Evolutionary conservation across 495 filamentous ascomycete species (phyloP), one percentile per base, ranked within the genome.

Genomic region (Penicillium diatomitis): DNA sequence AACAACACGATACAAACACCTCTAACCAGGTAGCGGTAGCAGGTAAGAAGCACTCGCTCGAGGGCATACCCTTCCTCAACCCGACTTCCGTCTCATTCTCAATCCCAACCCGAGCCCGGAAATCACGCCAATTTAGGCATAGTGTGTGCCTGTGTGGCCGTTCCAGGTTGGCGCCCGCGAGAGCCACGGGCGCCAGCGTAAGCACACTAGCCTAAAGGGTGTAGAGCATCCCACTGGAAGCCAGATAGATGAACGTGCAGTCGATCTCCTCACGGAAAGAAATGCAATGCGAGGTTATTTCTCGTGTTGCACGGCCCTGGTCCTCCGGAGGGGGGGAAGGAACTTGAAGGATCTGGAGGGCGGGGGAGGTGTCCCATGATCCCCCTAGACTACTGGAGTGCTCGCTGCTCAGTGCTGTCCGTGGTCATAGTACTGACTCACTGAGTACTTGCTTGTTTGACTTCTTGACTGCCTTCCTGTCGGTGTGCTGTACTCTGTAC

Each of bases 261-360:
- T 58, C 60, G 60, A 63, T 63, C 60, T 59, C 50, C 54, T 60
- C 50, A 55, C 60, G 56, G 57, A 54, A 62, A 20, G 20, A 53
- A 63, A 63, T 63, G 60, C 60, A 63, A 63, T 63, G 60, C 60
- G 57, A 63, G 60, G 57, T 63, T 63, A 63, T 61, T 58, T 63
- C 49, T 35, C 39, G 60, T 39, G 60, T 63, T 44, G 60, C 57
- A 63, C 60, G 54, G 54, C 48, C 55, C 56, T 51, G 34, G n/a
- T n/a, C n/a, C n/a, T n/a, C n/a, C n/a, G n/a, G n/a, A n/a, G n/a
- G 20, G 2, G 20, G 20, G 20, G 20, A 2, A 1, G 20, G 20
- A 20, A 20, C 20, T 20, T 20, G 20, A 20, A 20, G 2, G 20
- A 20, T 20, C 20, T 20, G 20, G 20, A 20, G 20, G 20, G 20